Percentiles rank a stretch among this genome's conserved stretches.
These are phyloP conservation scores for Meyerozyma guilliermondii DNA, from an alignment of 1,139 yeast genomes.

Conservation along the genomic window DNA sequence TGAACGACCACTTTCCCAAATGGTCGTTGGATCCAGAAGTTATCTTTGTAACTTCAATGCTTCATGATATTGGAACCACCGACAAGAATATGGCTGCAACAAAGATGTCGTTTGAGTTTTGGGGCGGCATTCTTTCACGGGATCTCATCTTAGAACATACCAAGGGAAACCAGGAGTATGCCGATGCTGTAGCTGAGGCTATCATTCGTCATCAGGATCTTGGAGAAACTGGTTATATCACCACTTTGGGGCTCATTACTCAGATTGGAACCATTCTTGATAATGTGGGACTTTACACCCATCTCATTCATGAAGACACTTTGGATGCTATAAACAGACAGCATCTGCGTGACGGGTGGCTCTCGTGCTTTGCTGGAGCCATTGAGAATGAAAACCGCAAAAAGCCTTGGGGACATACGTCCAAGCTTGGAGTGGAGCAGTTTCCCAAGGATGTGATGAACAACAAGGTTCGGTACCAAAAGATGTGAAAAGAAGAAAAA, in stretches of 20 bases:
- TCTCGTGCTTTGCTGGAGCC: slow-evolving; percentile 29
- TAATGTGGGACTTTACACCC: slow-evolving; percentile 29
- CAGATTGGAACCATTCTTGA: slow-evolving; percentile 34
- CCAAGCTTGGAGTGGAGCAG: slow-evolving; percentile 28
- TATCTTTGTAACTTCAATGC: slow-evolving; percentile 26
- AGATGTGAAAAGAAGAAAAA: too few species aligned
- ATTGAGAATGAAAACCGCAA: slow-evolving; percentile 27
- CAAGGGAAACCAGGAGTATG: slow-evolving; percentile 21
- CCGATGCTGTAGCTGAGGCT: slow-evolving; percentile 38
- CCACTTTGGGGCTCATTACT: slow-evolving; percentile 31
- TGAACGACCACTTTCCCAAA: slow-evolving; percentile 30
- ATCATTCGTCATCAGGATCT: slow-evolving; percentile 35
- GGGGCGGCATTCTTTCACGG: slow-evolving; percentile 30
- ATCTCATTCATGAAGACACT: slow-evolving; percentile 27
- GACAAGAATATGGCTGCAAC: slow-evolving; percentile 30
- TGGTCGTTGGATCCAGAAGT: slow-evolving; percentile 32
- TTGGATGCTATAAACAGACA: slow-evolving; percentile 23
- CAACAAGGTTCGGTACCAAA: slow-evolving; percentile 20
- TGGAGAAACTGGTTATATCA: slow-evolving; percentile 30
- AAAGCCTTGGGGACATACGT: slow-evolving; percentile 36
- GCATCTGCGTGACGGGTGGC: slow-evolving; percentile 30
- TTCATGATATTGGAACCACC: slow-evolving; percentile 36
- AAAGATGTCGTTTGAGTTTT: slow-evolving; percentile 34
- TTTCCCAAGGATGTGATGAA: slow-evolving; percentile 27
- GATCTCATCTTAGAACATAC: slow-evolving; percentile 23